Conservation (phyloP, 768 basidiomycete species). For the Thelephora aurantiotincta region DNA sequence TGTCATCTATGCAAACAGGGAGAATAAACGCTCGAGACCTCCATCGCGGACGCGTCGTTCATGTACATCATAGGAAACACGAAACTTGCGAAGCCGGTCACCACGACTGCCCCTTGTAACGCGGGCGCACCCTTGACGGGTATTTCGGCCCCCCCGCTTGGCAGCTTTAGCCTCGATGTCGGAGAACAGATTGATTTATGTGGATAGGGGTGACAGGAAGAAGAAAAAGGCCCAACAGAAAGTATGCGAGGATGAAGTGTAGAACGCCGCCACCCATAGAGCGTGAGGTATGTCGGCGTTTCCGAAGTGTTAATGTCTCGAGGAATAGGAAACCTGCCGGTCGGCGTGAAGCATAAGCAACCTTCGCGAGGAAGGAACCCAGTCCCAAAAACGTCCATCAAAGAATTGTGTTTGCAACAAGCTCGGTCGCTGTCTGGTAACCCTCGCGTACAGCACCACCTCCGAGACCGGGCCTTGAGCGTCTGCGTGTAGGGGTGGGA, state of each 20-base stretch:
- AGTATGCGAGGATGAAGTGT: slow-evolving; percentile 73
- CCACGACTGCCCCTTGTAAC: slow-evolving; percentile 68
- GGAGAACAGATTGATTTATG: slow-evolving; percentile 20
- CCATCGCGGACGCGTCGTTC: slow-evolving; percentile 38
- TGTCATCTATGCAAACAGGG: slow-evolving; percentile 47
- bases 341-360: slow-evolving; percentile 39
- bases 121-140: slow-evolving; percentile 21
- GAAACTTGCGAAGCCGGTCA: slow-evolving; percentile 78
- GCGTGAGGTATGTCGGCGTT: slow-evolving; percentile 86
- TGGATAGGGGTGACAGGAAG: slow-evolving; percentile 30
- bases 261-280: slow-evolving; percentile 82
- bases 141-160: slow-evolving; percentile 2
- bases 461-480: slow-evolving; percentile 1
- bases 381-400: slow-evolving; percentile 60
- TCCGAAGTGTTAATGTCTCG: not conserved
- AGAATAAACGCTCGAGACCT: slow-evolving; percentile 50
- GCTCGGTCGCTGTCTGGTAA: slow-evolving; percentile 63
- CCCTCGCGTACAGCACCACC: no score
- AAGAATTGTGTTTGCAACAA: slow-evolving; percentile 59
- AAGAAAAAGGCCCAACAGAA: slow-evolving; percentile 62
- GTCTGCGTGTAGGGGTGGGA: slow-evolving; percentile 60
- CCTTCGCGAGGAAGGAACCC: slow-evolving; percentile 17
- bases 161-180: slow-evolving; percentile 21
- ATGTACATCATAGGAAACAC: slow-evolving; percentile 72
- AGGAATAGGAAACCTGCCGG: slow-evolving; percentile 30